Evolutionary conservation across 805 yeast species (phyloP).

Genomic region (Kregervanrija pseudodelftensis): DNA sequence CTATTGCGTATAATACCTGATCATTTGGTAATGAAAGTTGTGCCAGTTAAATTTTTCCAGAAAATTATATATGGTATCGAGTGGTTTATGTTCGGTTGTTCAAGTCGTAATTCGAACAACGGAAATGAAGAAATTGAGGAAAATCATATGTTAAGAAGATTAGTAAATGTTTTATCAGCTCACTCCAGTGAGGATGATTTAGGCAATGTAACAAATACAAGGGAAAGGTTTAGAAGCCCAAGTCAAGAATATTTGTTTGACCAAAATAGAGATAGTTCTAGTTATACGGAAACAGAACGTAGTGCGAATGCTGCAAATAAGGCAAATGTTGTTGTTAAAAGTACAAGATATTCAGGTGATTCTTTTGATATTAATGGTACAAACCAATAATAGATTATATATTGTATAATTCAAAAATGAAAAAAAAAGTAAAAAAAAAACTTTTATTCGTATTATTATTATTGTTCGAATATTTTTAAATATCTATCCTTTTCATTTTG

Average conservation of each 20-base stretch:
- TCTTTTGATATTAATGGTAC: no score
- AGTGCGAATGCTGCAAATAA: background rate
- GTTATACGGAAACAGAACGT: conserved; percentile 1
- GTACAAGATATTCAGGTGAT: no score
- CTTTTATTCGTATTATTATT: background rate
- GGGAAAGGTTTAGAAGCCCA: background rate
- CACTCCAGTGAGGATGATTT: no score
- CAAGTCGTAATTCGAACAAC: background rate
- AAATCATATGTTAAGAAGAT: conserved; percentile 3
- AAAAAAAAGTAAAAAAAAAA: background rate
- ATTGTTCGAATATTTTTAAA: conserved; percentile 9
- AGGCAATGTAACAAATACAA: no score
- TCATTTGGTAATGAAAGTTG: conserved; percentile 52
- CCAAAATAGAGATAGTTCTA: background rate
- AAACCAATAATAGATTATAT: no score
- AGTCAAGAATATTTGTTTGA: conserved; percentile 8
- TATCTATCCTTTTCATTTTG: conserved; percentile 29
- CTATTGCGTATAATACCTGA: conserved; percentile 81
- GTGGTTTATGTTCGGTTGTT: conserved; percentile 12
- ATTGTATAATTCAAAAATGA: background rate
- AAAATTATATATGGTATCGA: conserved; percentile 13
- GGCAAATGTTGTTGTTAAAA: no score
- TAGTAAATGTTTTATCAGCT: background rate
- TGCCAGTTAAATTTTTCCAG: conserved; percentile 55
- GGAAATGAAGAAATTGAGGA: background rate